phyloP scores from a whole-genome alignment of 257 asterid genomes.

The Jaltomata sinuosa region DNA sequence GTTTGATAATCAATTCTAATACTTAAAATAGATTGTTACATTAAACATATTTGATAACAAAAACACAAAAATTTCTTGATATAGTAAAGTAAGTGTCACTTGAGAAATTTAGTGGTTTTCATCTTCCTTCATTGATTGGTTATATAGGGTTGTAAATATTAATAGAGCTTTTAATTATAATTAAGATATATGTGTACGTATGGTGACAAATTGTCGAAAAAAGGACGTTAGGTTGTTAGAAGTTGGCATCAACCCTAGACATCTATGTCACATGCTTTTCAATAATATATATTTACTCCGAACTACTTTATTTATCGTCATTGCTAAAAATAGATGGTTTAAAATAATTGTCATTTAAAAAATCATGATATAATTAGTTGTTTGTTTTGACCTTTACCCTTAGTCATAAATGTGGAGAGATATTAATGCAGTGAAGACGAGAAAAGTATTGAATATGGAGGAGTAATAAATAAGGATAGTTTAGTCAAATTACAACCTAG shows the following conservation, averaged over 20 bases:
- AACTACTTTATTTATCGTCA: no score
- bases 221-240: neutral
- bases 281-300: no score
- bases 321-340: no score
- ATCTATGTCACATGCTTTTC: neutral
- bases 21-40: neutral
- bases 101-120: neutral
- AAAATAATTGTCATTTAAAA: no score
- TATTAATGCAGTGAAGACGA: no score
- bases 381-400: no score
- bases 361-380: no score
- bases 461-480: no score
- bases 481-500: no score
- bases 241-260: neutral
- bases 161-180: neutral
- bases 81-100: neutral
- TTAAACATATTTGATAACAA: neutral
- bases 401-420: no score
- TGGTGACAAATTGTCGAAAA: neutral
- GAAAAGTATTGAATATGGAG: no score
- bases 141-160: neutral
- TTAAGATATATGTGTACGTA: neutral
- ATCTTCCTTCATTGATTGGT: neutral
- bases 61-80: no score
- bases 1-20: neutral